These are phyloP conservation scores for Suillus decipiens DNA, from an alignment of 768 basidiomycete species.

Conservation along the genomic window DNA sequence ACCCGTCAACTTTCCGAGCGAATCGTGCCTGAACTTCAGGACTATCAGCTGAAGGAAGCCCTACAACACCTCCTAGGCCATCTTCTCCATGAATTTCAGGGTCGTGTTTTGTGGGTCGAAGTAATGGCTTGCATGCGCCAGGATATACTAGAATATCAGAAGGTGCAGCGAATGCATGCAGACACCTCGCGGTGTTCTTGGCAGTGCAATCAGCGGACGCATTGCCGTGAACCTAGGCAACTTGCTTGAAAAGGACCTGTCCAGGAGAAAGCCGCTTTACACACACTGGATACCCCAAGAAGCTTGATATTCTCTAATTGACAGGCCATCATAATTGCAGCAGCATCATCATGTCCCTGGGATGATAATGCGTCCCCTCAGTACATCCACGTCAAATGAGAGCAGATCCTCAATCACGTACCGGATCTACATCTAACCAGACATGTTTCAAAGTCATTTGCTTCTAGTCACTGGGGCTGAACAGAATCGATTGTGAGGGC, in stretches of 20 bases:
- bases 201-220: conserved; percentile 60
- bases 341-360: conserved; percentile 90
- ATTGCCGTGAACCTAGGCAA: conserved; percentile 77
- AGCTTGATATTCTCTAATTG: conserved; percentile 66
- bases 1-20: conserved; percentile 43
- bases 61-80: conserved; percentile 84
- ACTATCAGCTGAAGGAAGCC: conserved; percentile 55
- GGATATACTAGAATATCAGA: conserved; percentile 59
- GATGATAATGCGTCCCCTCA: not conserved
- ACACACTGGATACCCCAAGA: conserved; percentile 82
- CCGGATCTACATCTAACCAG: conserved; percentile 72
- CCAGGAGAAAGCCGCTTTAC: conserved; percentile 16
- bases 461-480: not conserved
- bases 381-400: not conserved
- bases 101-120: conserved; percentile 62
- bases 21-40: conserved; percentile 53
- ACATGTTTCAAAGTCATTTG: conserved; percentile 29
- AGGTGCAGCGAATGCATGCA: conserved; percentile 72
- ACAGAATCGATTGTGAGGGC: not conserved
- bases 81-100: conserved; percentile 82
- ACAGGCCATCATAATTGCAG: conserved; percentile 76
- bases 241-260: not conserved
- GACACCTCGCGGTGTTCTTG: conserved; percentile 75
- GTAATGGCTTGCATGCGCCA: conserved; percentile 70
- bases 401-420: conserved; percentile 30